Evolutionary conservation across 2,329 filamentous ascomycete genomes (phyloP).

Genomic region (Claviceps pazoutovae): DNA sequence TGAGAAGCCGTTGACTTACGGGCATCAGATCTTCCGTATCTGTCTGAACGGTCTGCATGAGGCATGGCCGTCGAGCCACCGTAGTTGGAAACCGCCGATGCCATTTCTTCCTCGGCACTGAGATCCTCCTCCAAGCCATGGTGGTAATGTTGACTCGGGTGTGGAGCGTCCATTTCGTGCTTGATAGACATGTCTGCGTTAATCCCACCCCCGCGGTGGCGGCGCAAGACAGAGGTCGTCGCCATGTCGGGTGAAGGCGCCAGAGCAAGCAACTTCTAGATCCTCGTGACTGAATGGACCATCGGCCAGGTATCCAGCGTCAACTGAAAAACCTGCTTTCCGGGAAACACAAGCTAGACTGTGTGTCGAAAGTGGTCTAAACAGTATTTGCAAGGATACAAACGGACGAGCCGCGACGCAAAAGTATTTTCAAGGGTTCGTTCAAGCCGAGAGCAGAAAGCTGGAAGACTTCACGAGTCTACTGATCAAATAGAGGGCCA

Average conservation of each 20-base stretch:
- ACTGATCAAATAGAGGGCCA: background rate
- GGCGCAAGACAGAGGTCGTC: background rate
- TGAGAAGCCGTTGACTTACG: conserved; percentile 16
- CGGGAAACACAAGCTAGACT: background rate
- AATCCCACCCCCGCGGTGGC: background rate
- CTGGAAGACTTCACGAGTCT: background rate
- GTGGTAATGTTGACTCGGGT: background rate
- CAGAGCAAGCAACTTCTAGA: background rate
- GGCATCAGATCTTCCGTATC: conserved; percentile 22
- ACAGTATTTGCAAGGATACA: background rate
- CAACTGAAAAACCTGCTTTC: background rate
- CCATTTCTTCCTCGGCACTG: background rate
- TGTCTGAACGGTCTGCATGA: conserved; percentile 12
- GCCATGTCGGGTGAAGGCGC: background rate
- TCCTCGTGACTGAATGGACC: background rate
- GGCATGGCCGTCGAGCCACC: conserved; percentile 8
- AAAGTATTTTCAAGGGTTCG: background rate
- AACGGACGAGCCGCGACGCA: too few relatives aligned
- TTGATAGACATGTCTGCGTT: conserved; percentile 9
- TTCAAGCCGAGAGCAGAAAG: background rate
- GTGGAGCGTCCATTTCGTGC: conserved; percentile 12
- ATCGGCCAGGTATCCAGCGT: background rate
- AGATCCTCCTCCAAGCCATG: background rate
- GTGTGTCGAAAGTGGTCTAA: background rate
- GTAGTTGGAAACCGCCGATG: conserved; percentile 8